Evolutionary conservation across 2,329 filamentous ascomycete genomes (phyloP), one percentile per base, ranked within the genome.

Genomic region (Exophiala lecanii-corni): DNA sequence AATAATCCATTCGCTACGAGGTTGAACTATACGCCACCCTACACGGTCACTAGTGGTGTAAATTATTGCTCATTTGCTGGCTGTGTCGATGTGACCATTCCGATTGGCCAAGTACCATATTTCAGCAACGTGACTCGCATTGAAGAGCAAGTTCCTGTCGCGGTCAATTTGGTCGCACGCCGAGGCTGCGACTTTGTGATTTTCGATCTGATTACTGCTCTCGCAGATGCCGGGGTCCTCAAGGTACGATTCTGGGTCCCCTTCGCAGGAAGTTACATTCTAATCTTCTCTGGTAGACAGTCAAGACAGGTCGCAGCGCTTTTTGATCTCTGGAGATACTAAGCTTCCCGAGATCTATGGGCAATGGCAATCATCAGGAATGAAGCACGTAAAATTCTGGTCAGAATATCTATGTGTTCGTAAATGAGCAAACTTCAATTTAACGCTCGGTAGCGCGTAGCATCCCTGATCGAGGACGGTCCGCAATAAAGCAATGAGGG

Each of bases 101-200:
- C 47, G 12, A 43, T 51, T 13, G 47, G 46, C 5, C 46, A 50
- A 33, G 37, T 43, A 15, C 25, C 31, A 16, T 36, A 34, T 18
- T 46, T 64, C 35, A 71, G 66, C 5, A 70, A 63, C 3, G 65
- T 75, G n/a, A 75, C 73, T 0, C 49, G 63, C 0, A 67, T 73
- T 42, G 62, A 62, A 1, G 74, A 78, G 56, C 66, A 68, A 34
- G 57, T 81, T 23, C 79, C 79, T 0, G 78, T 82, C 0, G 72
- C 74, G 1, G 70, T 81, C 0, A 68, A 78, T 47, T 62, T 82
- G 15, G 62, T 82, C 61, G 78, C 70, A 0, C 73, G 76, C 1
- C 74, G 71, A 50, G 78, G 78, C 0, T 83, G 79, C 49, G 79
- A 82, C 59, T 41, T 36, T 25, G 35, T 37, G 9, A 28, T 63